Conservation (phyloP, 257 asterid genomes). For the Leptodermis oblonga region DNA sequence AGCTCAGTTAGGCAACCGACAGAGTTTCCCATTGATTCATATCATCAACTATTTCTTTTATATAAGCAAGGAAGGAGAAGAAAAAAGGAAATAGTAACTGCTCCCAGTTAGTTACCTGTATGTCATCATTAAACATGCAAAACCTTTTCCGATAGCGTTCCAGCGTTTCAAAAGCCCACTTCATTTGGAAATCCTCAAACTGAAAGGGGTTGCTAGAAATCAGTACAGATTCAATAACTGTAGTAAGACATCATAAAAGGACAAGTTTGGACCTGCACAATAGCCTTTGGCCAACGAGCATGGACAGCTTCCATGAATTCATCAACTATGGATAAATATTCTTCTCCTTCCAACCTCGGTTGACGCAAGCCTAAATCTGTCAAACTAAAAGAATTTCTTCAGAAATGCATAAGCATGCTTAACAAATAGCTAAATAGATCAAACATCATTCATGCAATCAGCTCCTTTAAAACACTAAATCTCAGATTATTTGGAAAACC, state of each 20-base stretch:
- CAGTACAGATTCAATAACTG: slow-evolving; percentile 20
- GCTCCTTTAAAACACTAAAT: background rate
- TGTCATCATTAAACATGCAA: slow-evolving; percentile 99
- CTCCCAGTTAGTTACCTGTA: slow-evolving; percentile 60
- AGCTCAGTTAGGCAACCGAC: slow-evolving; percentile 17
- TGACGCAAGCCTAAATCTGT: slow-evolving; percentile 95
- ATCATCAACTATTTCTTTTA: slow-evolving; percentile 11
- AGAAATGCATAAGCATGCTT: slow-evolving; percentile 10
- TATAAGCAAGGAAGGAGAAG: background rate
- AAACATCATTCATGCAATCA: background rate
- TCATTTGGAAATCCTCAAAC: slow-evolving; percentile 99
- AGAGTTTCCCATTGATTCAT: slow-evolving; percentile 10
- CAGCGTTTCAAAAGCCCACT: slow-evolving; percentile 99
- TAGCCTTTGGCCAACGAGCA: slow-evolving; percentile 99
- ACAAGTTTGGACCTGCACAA: slow-evolving; percentile 74
- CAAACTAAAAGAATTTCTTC: slow-evolving; percentile 27
- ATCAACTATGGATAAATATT: slow-evolving; percentile 79
- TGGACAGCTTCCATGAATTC: slow-evolving; percentile 99
- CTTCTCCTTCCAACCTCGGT: slow-evolving; percentile 97
- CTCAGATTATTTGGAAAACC: background rate
- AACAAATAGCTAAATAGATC: background rate
- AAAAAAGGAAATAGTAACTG: slow-evolving; percentile 12
- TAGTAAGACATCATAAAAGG: slow-evolving; percentile 17
- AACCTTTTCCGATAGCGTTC: slow-evolving; percentile 86
- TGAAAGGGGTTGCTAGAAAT: slow-evolving; percentile 34